phyloP scores from a whole-genome alignment of 2,329 filamentous ascomycete species.

The Alternaria viburni region DNA sequence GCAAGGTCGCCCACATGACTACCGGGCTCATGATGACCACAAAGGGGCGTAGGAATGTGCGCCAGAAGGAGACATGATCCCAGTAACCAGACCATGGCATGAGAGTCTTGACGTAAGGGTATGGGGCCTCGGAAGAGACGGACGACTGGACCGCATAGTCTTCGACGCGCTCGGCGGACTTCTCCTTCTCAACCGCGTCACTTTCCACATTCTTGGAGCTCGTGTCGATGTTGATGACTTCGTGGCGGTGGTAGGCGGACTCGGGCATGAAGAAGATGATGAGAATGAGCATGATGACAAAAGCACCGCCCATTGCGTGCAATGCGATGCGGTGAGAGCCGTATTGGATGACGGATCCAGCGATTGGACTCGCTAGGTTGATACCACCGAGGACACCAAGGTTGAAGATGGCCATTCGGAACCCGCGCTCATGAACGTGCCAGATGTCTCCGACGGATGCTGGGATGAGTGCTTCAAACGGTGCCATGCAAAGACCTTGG shows the following conservation, averaged over 20 bases:
- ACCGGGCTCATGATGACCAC: slow-evolving; percentile 23
- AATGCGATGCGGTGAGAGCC: slow-evolving; percentile 26
- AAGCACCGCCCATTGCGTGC: slow-evolving; percentile 31
- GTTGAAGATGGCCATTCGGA: slow-evolving; percentile 34
- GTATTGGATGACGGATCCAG: slow-evolving; percentile 30
- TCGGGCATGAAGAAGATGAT: slow-evolving; percentile 37
- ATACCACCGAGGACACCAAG: slow-evolving; percentile 33
- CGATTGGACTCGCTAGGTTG: slow-evolving; percentile 31
- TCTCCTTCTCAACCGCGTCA: slow-evolving; percentile 14
- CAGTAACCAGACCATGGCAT: slow-evolving; percentile 27
- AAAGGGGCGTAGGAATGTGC: slow-evolving; percentile 28
- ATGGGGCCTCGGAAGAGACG: slow-evolving; percentile 4
- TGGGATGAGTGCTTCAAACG: slow-evolving; percentile 34
- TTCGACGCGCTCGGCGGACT: slow-evolving; percentile 17
- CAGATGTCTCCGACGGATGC: slow-evolving; percentile 31
- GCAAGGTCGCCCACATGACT: slow-evolving; percentile 31
- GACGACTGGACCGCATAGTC: background rate
- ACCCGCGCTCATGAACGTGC: slow-evolving; percentile 33
- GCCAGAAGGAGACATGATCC: slow-evolving; percentile 29
- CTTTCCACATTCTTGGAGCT: slow-evolving; percentile 14
- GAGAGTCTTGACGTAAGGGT: slow-evolving; percentile 16
- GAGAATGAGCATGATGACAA: slow-evolving; percentile 28
- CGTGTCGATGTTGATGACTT: slow-evolving; percentile 28
- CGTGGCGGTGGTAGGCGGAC: slow-evolving; percentile 18
- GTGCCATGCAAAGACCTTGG: slow-evolving; percentile 33